Conservation (phyloP, 2,329 filamentous ascomycete species). For the Ophiostoma montium region DNA sequence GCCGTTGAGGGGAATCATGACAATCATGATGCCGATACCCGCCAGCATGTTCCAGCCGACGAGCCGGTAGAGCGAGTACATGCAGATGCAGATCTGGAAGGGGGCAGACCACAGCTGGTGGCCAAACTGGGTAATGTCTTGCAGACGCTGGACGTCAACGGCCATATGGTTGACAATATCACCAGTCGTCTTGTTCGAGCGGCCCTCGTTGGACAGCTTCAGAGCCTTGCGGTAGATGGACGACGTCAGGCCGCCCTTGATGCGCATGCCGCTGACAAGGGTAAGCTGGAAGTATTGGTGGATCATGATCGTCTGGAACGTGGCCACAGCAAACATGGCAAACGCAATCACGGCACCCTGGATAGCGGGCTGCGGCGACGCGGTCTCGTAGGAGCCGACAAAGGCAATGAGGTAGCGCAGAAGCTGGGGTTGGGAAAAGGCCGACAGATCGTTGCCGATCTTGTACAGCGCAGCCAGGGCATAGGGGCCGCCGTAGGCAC, state of each 20-base stretch:
- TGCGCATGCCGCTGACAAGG: constrained; percentile 92
- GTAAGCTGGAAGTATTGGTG: constrained; percentile 96
- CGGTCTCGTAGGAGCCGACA: constrained; percentile 57
- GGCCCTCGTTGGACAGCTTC: constrained; percentile 81
- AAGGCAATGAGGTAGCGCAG: constrained; percentile 73
- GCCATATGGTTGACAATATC: constrained; percentile 99
- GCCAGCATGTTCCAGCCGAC: constrained; percentile 92
- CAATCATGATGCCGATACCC: constrained; percentile 83
- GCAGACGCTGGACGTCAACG: constrained; percentile 86
- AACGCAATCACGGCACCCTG: constrained; percentile 78
- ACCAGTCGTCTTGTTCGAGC: constrained; percentile 76
- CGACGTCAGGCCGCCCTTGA: constrained; percentile 80
- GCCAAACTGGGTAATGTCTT: constrained; percentile 89
- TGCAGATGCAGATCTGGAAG: constrained; percentile 91
- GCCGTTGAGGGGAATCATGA: constrained; percentile 95
- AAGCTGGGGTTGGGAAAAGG: constrained; percentile 85
- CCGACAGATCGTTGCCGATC: constrained; percentile 67
- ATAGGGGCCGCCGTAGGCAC: constrained; percentile 76
- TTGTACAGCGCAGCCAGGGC: constrained; percentile 74
- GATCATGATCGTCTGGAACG: constrained; percentile 75
- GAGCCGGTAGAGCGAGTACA: constrained; percentile 90
- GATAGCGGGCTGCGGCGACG: constrained; percentile 59
- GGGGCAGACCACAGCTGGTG: constrained; percentile 95
- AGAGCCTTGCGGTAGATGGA: constrained; percentile 89
- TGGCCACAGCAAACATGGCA: constrained; percentile 80